phyloP scores from a whole-genome alignment of 2,329 filamentous ascomycete species.

The Volutella citrinella region DNA sequence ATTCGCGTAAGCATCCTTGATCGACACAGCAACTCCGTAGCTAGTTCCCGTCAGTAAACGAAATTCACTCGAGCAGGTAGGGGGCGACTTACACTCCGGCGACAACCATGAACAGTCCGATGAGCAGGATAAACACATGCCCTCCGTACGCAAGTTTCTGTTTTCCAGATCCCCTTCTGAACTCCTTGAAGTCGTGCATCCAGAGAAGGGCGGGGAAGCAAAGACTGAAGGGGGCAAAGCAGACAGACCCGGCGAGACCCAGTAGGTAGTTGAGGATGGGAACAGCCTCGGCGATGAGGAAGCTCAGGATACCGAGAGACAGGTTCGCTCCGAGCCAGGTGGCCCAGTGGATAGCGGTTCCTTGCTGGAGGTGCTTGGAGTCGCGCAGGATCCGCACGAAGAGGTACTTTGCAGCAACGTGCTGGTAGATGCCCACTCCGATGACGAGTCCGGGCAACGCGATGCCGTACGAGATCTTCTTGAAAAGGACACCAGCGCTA shows the following conservation, averaged over 20 bases:
- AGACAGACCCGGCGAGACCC: conserved; percentile 28
- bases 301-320: conserved; percentile 13
- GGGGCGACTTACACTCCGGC: conserved; percentile 24
- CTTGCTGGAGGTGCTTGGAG: conserved; percentile 34
- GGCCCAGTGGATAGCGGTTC: conserved; percentile 33
- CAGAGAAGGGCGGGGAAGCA: conserved; percentile 26
- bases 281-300: conserved; percentile 21
- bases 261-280: conserved; percentile 31
- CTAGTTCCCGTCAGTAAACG: conserved; percentile 9
- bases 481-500: conserved; percentile 24
- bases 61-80: not conserved
- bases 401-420: conserved; percentile 39
- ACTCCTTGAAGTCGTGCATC: conserved; percentile 20
- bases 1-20: conserved; percentile 20
- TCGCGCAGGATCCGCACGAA: conserved; percentile 37
- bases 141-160: conserved; percentile 19
- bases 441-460: conserved; percentile 27
- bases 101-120: conserved; percentile 24
- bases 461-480: conserved; percentile 32
- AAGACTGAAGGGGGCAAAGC: conserved; percentile 28
- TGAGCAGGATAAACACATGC: conserved; percentile 20
- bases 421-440: conserved; percentile 32
- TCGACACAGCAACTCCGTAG: conserved; percentile 22
- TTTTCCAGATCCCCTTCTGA: conserved; percentile 12
- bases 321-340: conserved; percentile 34